phyloP scores from a whole-genome alignment of 345 rosid species.

The Gossypium arboreum region DNA sequence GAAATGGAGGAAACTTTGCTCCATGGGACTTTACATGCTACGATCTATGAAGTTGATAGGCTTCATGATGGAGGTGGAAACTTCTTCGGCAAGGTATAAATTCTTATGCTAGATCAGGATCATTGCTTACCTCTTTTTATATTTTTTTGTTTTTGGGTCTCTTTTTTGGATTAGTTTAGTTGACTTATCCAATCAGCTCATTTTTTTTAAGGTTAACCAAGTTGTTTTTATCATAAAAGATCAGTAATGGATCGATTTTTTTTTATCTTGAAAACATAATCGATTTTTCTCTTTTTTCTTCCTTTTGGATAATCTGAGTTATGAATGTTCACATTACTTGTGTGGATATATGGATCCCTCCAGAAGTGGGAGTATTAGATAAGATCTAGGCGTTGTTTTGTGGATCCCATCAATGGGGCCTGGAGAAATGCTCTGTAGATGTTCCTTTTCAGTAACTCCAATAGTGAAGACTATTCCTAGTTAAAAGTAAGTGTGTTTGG shows the following conservation, averaged over 20 bases:
- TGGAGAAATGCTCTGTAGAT: background rate
- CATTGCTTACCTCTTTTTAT: background rate
- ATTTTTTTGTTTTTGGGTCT: background rate
- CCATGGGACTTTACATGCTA: conserved; percentile 85
- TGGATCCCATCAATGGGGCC: background rate
- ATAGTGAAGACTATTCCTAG: background rate
- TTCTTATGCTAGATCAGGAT: conserved; percentile 8
- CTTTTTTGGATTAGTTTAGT: background rate
- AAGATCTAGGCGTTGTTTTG: background rate
- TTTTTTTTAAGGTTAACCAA: background rate
- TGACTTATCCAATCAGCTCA: background rate
- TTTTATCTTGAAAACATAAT: background rate
- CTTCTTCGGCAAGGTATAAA: conserved; percentile 64
- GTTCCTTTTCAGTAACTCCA: background rate
- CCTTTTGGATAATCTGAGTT: background rate
- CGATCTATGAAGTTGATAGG: conserved; percentile 79
- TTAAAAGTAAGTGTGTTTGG: background rate
- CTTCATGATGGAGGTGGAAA: conserved; percentile 47
- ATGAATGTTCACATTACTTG: background rate
- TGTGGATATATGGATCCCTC: background rate
- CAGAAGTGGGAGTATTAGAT: background rate
- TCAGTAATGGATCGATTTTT: no score
- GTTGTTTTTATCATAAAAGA: background rate
- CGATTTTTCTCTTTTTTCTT: background rate
- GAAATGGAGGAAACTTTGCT: conserved; percentile 64